A percentile compares a stretch with the other conserved stretches of the same genome.
These are phyloP conservation scores for Ophiostoma triangulosporum DNA, from an alignment of 2,329 filamentous ascomycete genomes.

Conservation along the genomic window DNA sequence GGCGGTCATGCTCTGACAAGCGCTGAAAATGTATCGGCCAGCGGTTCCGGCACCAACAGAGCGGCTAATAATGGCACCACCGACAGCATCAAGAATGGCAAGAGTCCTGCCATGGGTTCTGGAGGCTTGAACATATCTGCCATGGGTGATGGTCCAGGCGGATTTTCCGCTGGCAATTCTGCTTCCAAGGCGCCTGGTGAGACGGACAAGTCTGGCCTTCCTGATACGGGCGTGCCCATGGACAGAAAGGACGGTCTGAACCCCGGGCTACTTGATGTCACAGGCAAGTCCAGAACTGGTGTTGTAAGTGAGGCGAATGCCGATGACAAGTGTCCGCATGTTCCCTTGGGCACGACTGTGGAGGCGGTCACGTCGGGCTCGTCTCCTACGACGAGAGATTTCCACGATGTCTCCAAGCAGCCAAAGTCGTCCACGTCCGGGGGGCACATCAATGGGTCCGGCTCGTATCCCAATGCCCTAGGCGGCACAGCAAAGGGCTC, in stretches of 20 bases:
- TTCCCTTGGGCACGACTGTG: background rate
- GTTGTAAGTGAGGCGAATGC: background rate
- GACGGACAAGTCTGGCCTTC: background rate
- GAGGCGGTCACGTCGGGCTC: background rate
- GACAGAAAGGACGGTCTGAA: background rate
- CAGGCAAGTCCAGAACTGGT: background rate
- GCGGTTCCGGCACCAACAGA: background rate
- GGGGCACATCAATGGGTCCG: too few relatives aligned
- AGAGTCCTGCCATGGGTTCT: background rate
- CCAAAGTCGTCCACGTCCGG: too few relatives aligned
- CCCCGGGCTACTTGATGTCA: background rate
- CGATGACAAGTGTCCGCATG: background rate
- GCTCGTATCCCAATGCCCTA: background rate
- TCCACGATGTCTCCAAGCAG: too few relatives aligned
- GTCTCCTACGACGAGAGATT: too few relatives aligned
- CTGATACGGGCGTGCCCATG: background rate
- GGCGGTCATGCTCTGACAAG: slow-evolving; percentile 27
- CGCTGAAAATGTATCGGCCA: slow-evolving; percentile 11
- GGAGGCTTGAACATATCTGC: slow-evolving; percentile 2
- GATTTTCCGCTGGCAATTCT: slow-evolving; percentile 7
- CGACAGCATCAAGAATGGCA: background rate
- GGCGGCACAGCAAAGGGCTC: background rate
- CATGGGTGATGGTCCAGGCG: slow-evolving; percentile 18
- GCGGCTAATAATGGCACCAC: background rate
- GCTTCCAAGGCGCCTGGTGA: background rate